Evolutionary conservation across 768 basidiomycete species (phyloP), one percentile per base, ranked within the genome.

Genomic region (Lactifluus volemus): DNA sequence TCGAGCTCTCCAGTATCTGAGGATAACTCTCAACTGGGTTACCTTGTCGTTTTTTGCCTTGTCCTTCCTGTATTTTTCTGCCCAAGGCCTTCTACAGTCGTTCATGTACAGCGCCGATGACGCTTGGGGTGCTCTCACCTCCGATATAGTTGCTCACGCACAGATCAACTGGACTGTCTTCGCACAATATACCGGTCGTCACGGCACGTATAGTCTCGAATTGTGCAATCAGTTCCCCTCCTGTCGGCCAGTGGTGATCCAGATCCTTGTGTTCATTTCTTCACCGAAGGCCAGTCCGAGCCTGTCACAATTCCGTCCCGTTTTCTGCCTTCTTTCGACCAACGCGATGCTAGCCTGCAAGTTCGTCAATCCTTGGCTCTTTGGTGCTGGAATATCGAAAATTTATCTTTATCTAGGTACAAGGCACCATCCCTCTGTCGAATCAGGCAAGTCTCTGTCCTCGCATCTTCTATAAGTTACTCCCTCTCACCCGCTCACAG

Each of bases 51-150:
- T 83, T 72, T 79, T 84, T 65, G 60, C 81, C 21, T 76, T 82
- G 61, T 77, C 75, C 42, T 73, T 82, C 58, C 17, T 81, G 49
- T 76, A 79, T 64, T 83, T 80, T 66, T 75, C 82, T 52, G 70
- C 76, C 10, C 82, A 83, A 60, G 82, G 79, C 60, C 69, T 79
- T 57, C 70, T 83, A 39, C 81, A 81, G 66, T 76, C 80, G 1
- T 69, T 80, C 17, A 73, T 83, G 14, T 79, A 74, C 67, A 72
- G 71, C 25, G 61, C 79, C 66, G 82, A 84, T 65, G 65, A 73
- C 5, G 68, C 75, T 30, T 78, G 77, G 63, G 67, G 68, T 53
- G 59, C 65, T 2, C 64, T 82, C 34, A 69, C 79, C 12, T 66
- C 70, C 25, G 65, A 66, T 10, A 76, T 84, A 59, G 73, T 78